A percentile compares a stretch with the other conserved stretches of the same genome.
Evolutionary conservation across 2,329 filamentous ascomycete genomes (phyloP).

Genomic region (Myriosclerotinia curreyana): DNA sequence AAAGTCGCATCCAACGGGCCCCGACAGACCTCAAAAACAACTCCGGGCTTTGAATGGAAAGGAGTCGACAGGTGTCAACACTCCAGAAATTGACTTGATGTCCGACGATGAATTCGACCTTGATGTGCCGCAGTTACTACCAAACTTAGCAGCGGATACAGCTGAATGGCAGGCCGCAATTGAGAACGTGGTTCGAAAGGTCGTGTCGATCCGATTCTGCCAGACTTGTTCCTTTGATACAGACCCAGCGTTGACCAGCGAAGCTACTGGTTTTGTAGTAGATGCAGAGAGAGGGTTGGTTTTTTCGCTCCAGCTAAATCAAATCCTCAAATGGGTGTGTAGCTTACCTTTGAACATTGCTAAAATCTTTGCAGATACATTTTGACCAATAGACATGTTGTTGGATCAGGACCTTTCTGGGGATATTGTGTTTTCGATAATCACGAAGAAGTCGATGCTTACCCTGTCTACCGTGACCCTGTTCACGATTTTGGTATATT

Average conservation of each 20-base stretch:
- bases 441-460: constrained; percentile 93
- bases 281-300: constrained; percentile 78
- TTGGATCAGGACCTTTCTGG: constrained; percentile 94
- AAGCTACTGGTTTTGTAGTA: constrained; percentile 96
- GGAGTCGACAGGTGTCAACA: constrained; percentile 39
- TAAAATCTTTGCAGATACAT: constrained; percentile 58
- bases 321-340: background rate
- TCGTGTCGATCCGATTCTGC: constrained; percentile 98
- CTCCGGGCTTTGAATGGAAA: constrained; percentile 38
- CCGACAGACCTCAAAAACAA: constrained; percentile 39
- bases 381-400: constrained; percentile 86
- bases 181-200: constrained; percentile 87
- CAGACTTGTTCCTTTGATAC: constrained; percentile 98
- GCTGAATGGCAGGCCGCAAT: constrained; percentile 95
- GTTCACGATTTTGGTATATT: constrained; percentile 98
- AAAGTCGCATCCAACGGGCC: constrained; percentile 36
- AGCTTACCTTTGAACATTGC: constrained; percentile 22
- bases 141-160: constrained; percentile 50
- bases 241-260: constrained; percentile 87
- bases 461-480: constrained; percentile 94
- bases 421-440: constrained; percentile 99
- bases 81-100: constrained; percentile 35
- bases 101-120: constrained; percentile 40
- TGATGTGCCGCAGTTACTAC: constrained; percentile 41
- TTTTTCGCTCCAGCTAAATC: background rate